Evolutionary conservation across 2,329 filamentous ascomycete species (phyloP).

Genomic region (Fusarium newnesense): DNA sequence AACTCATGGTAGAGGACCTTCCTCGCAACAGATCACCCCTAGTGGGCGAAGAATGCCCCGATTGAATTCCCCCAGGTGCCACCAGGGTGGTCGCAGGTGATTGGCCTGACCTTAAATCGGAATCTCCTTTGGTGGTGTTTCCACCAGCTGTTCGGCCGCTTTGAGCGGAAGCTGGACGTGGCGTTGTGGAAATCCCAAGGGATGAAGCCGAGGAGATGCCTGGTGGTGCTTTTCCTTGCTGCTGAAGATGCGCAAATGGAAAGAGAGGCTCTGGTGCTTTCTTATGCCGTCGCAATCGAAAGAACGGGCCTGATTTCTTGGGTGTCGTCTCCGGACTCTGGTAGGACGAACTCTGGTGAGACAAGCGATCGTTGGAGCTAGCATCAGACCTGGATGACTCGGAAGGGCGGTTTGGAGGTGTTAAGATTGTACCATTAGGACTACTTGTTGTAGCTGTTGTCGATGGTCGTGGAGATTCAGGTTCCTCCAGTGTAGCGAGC

Average conservation of each 20-base stretch:
- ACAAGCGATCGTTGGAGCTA: conserved; percentile 75
- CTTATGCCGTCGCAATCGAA: conserved; percentile 81
- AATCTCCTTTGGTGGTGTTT: conserved; percentile 33
- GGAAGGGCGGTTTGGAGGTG: conserved; percentile 57
- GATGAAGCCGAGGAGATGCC: conserved; percentile 56
- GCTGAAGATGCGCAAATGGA: conserved; percentile 85
- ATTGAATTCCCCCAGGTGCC: conserved; percentile 52
- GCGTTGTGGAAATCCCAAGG: conserved; percentile 49
- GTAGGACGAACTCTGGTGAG: conserved; percentile 65
- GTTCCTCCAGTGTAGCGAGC: conserved; percentile 65
- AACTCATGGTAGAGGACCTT: conserved; percentile 91
- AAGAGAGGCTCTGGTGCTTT: conserved; percentile 83
- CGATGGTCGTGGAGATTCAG: conserved; percentile 49
- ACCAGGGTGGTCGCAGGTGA: conserved; percentile 64
- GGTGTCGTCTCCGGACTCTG: conserved; percentile 69
- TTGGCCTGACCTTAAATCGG: conserved; percentile 35
- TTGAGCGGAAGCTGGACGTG: conserved; percentile 50
- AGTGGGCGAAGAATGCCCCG: conserved; percentile 75
- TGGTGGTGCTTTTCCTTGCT: conserved; percentile 63
- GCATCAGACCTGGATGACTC: conserved; percentile 93
- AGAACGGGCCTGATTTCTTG: conserved; percentile 77
- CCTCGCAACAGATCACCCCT: conserved; percentile 72
- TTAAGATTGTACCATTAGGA: conserved; percentile 57
- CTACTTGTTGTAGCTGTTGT: conserved; percentile 41
- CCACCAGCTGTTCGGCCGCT: conserved; percentile 42